Percentiles rank a stretch among this genome's conserved stretches.
Evolutionary conservation across 148 eudicot genomes (phyloP).

Genomic region (Rhododendron vialii): DNA sequence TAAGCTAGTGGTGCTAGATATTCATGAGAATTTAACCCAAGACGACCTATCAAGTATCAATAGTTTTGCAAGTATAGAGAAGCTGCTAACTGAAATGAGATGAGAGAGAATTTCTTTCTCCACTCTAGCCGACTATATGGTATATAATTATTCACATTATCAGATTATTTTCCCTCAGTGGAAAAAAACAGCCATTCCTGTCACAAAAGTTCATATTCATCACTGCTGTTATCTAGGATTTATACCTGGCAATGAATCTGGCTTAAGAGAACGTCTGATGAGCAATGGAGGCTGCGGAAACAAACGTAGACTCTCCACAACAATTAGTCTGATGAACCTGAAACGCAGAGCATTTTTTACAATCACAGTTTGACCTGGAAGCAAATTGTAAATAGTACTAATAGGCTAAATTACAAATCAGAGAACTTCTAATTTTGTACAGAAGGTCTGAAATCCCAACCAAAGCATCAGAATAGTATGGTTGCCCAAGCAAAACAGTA

Average conservation of each 20-base stretch:
- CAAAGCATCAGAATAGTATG: not conserved
- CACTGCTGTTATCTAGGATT: not conserved
- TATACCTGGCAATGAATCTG: constrained; percentile 87
- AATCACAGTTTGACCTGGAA: not conserved
- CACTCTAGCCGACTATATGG: not conserved
- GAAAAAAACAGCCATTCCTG: not conserved
- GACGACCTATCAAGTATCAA: not conserved
- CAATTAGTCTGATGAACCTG: constrained; percentile 85
- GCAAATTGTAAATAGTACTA: not conserved
- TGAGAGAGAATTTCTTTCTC: not conserved
- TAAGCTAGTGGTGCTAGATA: not conserved
- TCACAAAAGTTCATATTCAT: not conserved
- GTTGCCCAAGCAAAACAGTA: not conserved
- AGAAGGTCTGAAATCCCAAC: not conserved
- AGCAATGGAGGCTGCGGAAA: constrained; percentile 99
- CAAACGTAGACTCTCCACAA: constrained; percentile 84
- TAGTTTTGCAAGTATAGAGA: not conserved
- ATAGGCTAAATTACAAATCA: not conserved
- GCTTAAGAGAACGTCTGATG: constrained; percentile 74
- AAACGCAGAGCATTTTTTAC: constrained; percentile 5
- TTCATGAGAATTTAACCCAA: not conserved
- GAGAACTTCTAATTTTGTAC: not conserved
- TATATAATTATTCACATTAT: too few species aligned
- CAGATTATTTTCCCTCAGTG: not conserved
- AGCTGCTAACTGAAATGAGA: not conserved